Evolutionary conservation across 2,329 filamentous ascomycete genomes (phyloP), one percentile per base, ranked within the genome.

Genomic region (Helminthosporium solani): DNA sequence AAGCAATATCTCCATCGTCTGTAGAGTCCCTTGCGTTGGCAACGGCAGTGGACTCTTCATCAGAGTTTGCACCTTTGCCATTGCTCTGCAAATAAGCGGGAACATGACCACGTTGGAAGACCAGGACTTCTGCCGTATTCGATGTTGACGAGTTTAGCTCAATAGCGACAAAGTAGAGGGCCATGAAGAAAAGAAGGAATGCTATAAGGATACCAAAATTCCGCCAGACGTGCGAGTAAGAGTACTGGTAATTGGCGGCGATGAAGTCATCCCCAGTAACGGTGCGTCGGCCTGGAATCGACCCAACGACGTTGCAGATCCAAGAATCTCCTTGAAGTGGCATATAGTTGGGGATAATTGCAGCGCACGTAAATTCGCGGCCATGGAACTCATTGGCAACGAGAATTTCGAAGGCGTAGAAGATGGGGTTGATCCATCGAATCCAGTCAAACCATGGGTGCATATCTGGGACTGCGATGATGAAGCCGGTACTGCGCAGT

Each of bases 351-450:
- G 74, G 73, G 14, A 75, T 58, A 44, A 73, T 64, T 2, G 54
- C 33, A 4, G 69, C 66, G 52, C 73, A 70, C 2, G 62, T 47
- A 18, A 63, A 68, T 15, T 62, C 33, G 15, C 62, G 62, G 8
- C 64, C 64, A 31, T 69, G 5, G 53, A 70, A 66, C 67, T 96
- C 90, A 67, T 95, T 95, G 47, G 87, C 81, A 73, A 91, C 83
- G 14, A 95, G 74, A 0, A 83, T 78, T 66, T 95, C 89, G 61
- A 94, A 95, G 0, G 83, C 83, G 57, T 94, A 95, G 3, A 82
- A 83, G 2, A 95, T 77, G 1, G 88, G 88, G 49, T 94, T 85
- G 39, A 67, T 63, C 58, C 88, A 94, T 65, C 86, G 89, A 65
- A 58, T 64, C 66, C 42, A 71, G 48, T 23, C 71, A 67, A 63